Conservation (phyloP, 2,329 filamentous ascomycete species). For the Cladophialophora psammophila region DNA sequence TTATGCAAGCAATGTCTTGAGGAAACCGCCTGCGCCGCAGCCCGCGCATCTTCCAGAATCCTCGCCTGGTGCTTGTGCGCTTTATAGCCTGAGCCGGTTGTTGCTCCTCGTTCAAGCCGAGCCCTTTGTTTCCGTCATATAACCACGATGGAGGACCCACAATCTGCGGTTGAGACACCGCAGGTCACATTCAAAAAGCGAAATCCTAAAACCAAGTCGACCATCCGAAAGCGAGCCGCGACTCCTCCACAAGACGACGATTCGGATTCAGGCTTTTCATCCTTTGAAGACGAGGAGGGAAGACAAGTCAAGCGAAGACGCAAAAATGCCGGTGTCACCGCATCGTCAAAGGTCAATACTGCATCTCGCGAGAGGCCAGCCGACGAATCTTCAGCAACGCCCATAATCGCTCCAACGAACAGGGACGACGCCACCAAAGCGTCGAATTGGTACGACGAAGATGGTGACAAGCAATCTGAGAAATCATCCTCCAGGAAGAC, state of each 20-base stretch:
- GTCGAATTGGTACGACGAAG: slow-evolving; percentile 87
- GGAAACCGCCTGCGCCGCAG: background rate
- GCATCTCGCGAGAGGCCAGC: slow-evolving; percentile 51
- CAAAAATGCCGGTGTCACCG: slow-evolving; percentile 72
- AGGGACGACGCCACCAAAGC: slow-evolving; percentile 89
- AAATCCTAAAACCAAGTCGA: slow-evolving; percentile 75
- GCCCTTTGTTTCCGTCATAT: background rate
- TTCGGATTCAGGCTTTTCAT: slow-evolving; percentile 70
- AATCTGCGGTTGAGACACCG: slow-evolving; percentile 40
- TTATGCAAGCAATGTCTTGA: slow-evolving; percentile 7
- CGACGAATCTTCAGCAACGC: slow-evolving; percentile 67
- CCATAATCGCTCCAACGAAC: slow-evolving; percentile 66
- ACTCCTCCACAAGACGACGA: slow-evolving; percentile 67
- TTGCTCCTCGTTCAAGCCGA: background rate
- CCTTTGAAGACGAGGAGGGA: slow-evolving; percentile 79
- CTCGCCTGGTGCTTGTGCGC: background rate
- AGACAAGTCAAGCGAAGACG: slow-evolving; percentile 79
- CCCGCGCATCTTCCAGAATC: slow-evolving; percentile 6
- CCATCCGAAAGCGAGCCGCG: slow-evolving; percentile 80
- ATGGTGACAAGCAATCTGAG: slow-evolving; percentile 57
- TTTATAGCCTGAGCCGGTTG: background rate
- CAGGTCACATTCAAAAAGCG: slow-evolving; percentile 79
- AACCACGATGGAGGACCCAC: slow-evolving; percentile 41
- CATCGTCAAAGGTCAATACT: slow-evolving; percentile 60
- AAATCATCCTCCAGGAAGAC: slow-evolving; percentile 29